Conservation (phyloP, 225 moss, liverwort and hornwort species). For the Lunularia cruciata region DNA sequence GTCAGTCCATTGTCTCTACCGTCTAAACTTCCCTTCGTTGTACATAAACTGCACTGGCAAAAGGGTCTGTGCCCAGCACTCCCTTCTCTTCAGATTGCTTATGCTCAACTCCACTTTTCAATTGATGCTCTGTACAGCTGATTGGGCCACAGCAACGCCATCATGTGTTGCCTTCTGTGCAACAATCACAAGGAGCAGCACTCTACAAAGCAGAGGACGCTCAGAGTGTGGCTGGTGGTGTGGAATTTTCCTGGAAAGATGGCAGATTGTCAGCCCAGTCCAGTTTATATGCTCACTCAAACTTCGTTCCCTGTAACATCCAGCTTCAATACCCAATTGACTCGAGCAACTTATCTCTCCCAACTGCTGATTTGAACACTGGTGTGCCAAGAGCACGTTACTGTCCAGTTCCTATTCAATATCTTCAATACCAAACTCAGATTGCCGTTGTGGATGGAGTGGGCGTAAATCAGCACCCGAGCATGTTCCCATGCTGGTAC, state of each 20-base stretch:
- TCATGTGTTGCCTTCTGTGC: neutral
- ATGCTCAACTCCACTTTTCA: neutral
- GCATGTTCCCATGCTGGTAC: conserved; percentile 26
- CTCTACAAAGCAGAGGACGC: neutral
- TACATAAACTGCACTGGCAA: neutral
- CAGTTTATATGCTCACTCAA: conserved; percentile 27
- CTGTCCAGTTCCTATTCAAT: conserved; percentile 2
- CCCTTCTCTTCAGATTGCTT: neutral
- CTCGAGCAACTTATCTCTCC: neutral
- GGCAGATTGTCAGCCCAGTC: conserved; percentile 15
- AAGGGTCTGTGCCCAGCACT: neutral
- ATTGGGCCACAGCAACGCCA: conserved; percentile 8
- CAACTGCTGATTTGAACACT: neutral
- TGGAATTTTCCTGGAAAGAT: conserved; percentile 20
- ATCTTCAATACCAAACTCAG: conserved; percentile 20
- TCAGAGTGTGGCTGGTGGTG: conserved; percentile 10
- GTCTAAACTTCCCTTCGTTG: neutral
- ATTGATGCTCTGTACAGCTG: neutral
- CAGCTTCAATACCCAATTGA: conserved; percentile 8
- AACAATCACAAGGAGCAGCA: conserved; percentile 4
- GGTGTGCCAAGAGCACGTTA: conserved; percentile 14
- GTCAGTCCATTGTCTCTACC: neutral
- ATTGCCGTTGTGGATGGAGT: conserved; percentile 6
- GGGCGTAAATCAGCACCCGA: conserved; percentile 22
- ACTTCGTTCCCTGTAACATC: conserved; percentile 14